These are phyloP conservation scores for Oryza officinalis DNA, from an alignment of 176 grass and related monocot species.

Conservation along the genomic window DNA sequence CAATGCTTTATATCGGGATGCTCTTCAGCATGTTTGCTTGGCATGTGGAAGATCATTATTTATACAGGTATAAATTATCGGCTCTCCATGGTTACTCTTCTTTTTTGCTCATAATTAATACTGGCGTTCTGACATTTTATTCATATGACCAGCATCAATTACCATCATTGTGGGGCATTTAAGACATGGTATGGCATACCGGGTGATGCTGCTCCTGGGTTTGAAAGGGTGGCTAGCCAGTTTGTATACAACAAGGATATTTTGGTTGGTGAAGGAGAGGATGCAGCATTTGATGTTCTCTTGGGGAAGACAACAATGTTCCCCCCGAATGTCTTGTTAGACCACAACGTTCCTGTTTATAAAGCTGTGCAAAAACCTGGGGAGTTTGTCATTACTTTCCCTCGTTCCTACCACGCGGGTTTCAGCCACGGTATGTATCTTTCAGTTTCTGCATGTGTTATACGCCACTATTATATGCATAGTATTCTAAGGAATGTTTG, in stretches of 20 bases:
- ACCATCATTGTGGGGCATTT: slow-evolving; percentile 95
- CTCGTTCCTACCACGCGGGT: slow-evolving; percentile 86
- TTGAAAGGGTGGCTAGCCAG: slow-evolving; percentile 73
- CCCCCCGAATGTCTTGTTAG: slow-evolving; percentile 80
- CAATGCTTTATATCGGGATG: slow-evolving; percentile 99
- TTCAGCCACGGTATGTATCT: slow-evolving; percentile 91
- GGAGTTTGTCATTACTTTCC: slow-evolving; percentile 95
- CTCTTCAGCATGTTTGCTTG: slow-evolving; percentile 99
- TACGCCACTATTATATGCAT: not conserved
- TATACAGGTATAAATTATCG: slow-evolving; percentile 70
- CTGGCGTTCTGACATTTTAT: slow-evolving; percentile 22
- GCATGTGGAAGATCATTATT: slow-evolving; percentile 99
- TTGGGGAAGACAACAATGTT: slow-evolving; percentile 98
- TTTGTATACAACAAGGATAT: slow-evolving; percentile 87
- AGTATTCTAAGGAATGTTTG: slow-evolving; percentile 33
- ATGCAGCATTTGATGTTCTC: slow-evolving; percentile 95
- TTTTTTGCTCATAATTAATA: not conserved
- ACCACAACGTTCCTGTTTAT: slow-evolving; percentile 84
- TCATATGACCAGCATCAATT: slow-evolving; percentile 75
- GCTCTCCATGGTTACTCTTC: not conserved
- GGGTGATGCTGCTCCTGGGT: slow-evolving; percentile 77
- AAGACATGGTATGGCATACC: slow-evolving; percentile 99
- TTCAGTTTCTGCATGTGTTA: slow-evolving; percentile 4
- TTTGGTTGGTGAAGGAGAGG: slow-evolving; percentile 70
- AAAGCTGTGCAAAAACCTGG: slow-evolving; percentile 94